Percentiles rank a stretch among this genome's conserved stretches.
phyloP scores from a whole-genome alignment of 73 alveolate genomes.

The Paramecium octaurelia region DNA sequence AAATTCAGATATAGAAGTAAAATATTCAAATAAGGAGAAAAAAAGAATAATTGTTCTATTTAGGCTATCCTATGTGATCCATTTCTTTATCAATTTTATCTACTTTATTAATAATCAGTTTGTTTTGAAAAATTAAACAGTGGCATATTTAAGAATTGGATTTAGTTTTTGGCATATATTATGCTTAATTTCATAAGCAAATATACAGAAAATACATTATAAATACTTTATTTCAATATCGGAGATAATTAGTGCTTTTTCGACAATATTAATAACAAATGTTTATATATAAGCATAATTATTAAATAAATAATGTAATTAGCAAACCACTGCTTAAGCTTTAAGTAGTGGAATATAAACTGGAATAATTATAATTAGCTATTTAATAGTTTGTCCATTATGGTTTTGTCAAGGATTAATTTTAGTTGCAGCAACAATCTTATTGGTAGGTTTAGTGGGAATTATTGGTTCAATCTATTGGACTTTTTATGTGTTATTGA shows the following conservation, averaged over 20 bases:
- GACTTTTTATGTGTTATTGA: conserved; percentile 18
- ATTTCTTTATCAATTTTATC: neutral
- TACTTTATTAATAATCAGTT: neutral
- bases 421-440: neutral
- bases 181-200: neutral
- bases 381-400: neutral
- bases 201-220: neutral
- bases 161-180: conserved; percentile 1
- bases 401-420: neutral
- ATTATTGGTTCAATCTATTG: conserved; percentile 3
- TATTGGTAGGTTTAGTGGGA: neutral
- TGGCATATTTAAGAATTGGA: conserved; percentile 12
- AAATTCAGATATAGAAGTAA: neutral
- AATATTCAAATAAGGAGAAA: neutral
- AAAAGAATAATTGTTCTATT: neutral
- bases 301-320: neutral
- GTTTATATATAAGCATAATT: neutral
- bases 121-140: neutral
- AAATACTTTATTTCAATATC: neutral
- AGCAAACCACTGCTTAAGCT: neutral
- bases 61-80: neutral
- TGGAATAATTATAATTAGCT: neutral
- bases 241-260: neutral
- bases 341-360: neutral
- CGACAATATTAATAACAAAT: neutral